These are phyloP conservation scores for Climacium dendroides DNA, from an alignment of 225 moss, liverwort and hornwort species.

Conservation along the genomic window DNA sequence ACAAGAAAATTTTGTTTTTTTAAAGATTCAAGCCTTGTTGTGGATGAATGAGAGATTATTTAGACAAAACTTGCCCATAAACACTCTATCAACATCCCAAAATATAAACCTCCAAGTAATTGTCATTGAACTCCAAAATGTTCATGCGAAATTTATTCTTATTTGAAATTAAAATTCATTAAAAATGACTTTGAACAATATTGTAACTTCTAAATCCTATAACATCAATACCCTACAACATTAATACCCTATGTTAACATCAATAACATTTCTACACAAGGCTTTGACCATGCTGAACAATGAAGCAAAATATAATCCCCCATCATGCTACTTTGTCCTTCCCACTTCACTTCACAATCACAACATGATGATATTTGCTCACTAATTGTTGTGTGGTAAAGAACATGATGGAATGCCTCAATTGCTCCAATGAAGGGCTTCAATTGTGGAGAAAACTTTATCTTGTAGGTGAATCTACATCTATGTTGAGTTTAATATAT, in stretches of 20 bases:
- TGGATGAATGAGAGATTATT: not conserved
- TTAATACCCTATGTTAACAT: not conserved
- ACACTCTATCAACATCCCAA: not conserved
- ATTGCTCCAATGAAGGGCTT: not conserved
- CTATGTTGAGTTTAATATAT: not conserved
- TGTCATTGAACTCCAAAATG: not conserved
- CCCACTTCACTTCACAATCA: not conserved
- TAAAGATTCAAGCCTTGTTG: not conserved
- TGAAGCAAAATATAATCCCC: not conserved
- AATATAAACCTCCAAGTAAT: not conserved
- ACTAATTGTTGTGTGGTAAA: not conserved
- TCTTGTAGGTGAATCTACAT: not conserved
- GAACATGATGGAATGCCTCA: not conserved
- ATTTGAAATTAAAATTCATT: not conserved
- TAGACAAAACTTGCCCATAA: not conserved
- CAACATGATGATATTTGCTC: not conserved
- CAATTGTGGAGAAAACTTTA: not conserved
- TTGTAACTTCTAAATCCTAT: not conserved
- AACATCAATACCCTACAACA: not conserved
- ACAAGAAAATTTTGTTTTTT: not conserved
- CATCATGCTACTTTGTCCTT: not conserved
- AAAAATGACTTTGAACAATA: not conserved
- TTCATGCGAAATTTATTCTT: not conserved
- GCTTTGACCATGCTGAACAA: fast-evolving
- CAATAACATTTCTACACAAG: too few relatives aligned